Conservation (phyloP, 2,329 filamentous ascomycete genomes). For the Monilinia aucupariae region DNA sequence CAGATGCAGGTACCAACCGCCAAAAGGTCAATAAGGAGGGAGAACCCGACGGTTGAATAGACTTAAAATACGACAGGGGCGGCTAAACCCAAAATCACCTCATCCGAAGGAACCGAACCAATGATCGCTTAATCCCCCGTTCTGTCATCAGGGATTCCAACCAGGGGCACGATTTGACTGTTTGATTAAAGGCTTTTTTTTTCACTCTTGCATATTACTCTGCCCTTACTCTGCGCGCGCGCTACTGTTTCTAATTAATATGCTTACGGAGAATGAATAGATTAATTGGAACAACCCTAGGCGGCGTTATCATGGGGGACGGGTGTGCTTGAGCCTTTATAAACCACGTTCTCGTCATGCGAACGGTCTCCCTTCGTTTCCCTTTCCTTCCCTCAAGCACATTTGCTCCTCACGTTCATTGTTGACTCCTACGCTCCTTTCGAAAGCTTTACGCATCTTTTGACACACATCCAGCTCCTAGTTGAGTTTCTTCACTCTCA, state of each 20-base stretch:
- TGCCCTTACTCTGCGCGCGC: too few species aligned
- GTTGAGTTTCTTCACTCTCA: constrained; percentile 11
- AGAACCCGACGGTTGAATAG: too few species aligned
- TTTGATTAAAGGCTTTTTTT: neutral
- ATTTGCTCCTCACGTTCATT: constrained; percentile 15
- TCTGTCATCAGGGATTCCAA: neutral
- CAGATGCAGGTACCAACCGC: neutral
- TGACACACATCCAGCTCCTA: neutral
- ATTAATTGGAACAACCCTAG: neutral
- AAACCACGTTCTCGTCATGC: neutral
- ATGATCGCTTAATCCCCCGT: constrained; percentile 4
- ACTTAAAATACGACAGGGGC: neutral
- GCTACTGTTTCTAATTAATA: constrained; percentile 17
- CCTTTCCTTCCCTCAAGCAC: constrained; percentile 10
- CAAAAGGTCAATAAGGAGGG: too few species aligned
- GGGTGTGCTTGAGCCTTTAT: neutral
- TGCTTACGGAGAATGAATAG: constrained; percentile 3
- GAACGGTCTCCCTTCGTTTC: neutral
- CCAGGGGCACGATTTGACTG: constrained; percentile 4
- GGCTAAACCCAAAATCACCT: neutral
- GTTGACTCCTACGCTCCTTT: constrained; percentile 10
- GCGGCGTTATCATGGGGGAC: neutral
- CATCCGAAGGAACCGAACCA: constrained; percentile 1
- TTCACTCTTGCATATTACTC: too few species aligned
- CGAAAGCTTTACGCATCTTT: neutral